These are phyloP conservation scores for Gracilaria vermiculophylla DNA, from an alignment of 23 red algal species.

Conservation along the genomic window DNA sequence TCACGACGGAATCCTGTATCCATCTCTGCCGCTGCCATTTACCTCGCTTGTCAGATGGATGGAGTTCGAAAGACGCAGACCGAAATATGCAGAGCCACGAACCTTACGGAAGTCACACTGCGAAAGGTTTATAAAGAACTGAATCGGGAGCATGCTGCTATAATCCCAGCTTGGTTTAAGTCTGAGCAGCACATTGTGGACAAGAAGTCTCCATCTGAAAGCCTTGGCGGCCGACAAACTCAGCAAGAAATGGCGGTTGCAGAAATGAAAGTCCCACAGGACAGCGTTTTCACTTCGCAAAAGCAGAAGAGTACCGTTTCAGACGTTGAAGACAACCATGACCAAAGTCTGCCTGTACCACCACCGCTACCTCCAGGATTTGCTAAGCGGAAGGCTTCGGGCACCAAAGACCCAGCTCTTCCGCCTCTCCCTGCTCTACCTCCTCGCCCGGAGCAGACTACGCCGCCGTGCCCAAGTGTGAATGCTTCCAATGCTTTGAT, in stretches of 20 bases:
- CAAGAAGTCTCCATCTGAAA: not conserved
- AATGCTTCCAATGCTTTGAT: slow-evolving; percentile 10
- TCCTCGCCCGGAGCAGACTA: not conserved
- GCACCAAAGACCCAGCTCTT: not conserved
- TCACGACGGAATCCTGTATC: slow-evolving; percentile 67
- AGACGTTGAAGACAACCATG: not conserved
- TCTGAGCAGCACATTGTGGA: not conserved
- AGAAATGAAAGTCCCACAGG: not conserved
- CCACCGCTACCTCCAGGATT: slow-evolving; percentile 44
- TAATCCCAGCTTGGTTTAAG: slow-evolving; percentile 54
- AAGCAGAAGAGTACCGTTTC: not conserved
- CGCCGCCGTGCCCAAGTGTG: not conserved
- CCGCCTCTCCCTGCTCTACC: not conserved
- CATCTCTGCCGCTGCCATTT: slow-evolving; percentile 71
- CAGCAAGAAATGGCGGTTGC: not conserved
- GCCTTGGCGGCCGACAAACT: not conserved
- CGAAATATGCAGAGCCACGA: slow-evolving; percentile 68
- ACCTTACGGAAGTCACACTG: slow-evolving; percentile 74
- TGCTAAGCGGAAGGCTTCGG: not conserved
- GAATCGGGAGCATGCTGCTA: slow-evolving; percentile 11
- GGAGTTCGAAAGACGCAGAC: slow-evolving; percentile 71
- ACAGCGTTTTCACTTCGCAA: not conserved
- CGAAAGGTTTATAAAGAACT: slow-evolving; percentile 84
- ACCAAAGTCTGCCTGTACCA: not conserved
- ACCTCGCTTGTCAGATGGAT: slow-evolving; percentile 68